Percentiles rank a stretch among this genome's conserved stretches.
Conservation (phyloP, 2,329 filamentous ascomycete species). For the Penicillium brevicompactum region DNA sequence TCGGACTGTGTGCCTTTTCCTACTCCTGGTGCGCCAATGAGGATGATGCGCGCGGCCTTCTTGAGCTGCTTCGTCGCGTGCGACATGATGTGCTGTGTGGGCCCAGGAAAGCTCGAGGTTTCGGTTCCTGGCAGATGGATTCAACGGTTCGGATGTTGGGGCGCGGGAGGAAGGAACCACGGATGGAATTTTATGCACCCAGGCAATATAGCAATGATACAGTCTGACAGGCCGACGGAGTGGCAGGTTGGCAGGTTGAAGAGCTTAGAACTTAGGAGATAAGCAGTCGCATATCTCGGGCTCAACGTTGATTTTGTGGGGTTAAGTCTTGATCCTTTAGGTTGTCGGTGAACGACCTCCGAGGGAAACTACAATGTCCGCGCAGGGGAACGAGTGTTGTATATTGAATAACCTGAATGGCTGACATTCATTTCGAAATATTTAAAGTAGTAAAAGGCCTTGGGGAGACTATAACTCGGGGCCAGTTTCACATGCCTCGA, state of each 20-base stretch:
- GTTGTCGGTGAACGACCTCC: conserved; percentile 36
- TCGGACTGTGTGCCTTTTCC: conserved; percentile 97
- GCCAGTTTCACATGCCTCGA: conserved; percentile 15
- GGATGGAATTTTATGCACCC: background rate
- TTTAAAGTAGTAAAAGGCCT: too few relatives aligned
- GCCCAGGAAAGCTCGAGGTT: background rate
- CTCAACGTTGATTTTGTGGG: conserved; percentile 29
- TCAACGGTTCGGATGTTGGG: conserved; percentile 5
- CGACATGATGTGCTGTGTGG: conserved; percentile 26
- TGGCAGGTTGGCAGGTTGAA: background rate
- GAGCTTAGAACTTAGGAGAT: conserved; percentile 10
- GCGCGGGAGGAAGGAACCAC: conserved; percentile 1
- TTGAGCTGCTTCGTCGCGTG: conserved; percentile 58
- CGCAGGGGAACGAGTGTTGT: background rate
- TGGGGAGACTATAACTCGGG: background rate
- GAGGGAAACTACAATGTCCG: conserved; percentile 8
- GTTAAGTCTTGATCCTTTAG: conserved; percentile 31
- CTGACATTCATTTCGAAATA: too few relatives aligned
- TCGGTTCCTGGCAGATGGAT: conserved; percentile 1
- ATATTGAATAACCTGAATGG: too few relatives aligned
- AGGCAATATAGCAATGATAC: background rate
- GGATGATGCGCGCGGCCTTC: conserved; percentile 86
- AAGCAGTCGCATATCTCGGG: conserved; percentile 9
- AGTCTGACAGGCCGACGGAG: conserved; percentile 5
- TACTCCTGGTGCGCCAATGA: conserved; percentile 93